Evolutionary conservation across 2,329 filamentous ascomycete species (phyloP).

Genomic region (Cercospora sp.): DNA sequence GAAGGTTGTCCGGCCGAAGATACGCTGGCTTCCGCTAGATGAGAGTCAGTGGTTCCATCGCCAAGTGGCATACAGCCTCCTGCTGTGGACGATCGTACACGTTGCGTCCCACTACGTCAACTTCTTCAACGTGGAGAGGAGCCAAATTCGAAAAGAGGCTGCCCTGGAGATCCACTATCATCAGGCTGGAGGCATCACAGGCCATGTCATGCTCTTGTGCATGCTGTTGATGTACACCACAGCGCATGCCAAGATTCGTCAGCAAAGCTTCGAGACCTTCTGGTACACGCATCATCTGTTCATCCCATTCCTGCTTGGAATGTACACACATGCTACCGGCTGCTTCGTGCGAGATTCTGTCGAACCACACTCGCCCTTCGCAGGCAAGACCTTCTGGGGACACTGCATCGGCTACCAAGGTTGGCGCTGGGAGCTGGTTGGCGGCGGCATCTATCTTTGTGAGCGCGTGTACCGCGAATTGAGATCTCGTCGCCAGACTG

Average conservation of each 20-base stretch:
- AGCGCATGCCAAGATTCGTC: slow-evolving; percentile 86
- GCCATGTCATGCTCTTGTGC: slow-evolving; percentile 97
- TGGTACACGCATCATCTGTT: slow-evolving; percentile 99
- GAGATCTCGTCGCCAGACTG: slow-evolving; percentile 75
- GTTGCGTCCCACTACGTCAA: slow-evolving; percentile 88
- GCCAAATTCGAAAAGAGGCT: slow-evolving; percentile 74
- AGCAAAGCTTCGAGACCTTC: slow-evolving; percentile 97
- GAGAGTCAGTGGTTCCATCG: slow-evolving; percentile 97
- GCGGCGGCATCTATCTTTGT: slow-evolving; percentile 78
- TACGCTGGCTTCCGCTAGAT: slow-evolving; percentile 87
- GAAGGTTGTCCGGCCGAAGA: slow-evolving; percentile 78
- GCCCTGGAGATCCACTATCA: slow-evolving; percentile 91
- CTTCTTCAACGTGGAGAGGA: slow-evolving; percentile 92
- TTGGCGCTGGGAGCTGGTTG: slow-evolving; percentile 94
- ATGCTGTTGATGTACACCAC: slow-evolving; percentile 99
- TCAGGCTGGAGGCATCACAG: slow-evolving; percentile 86
- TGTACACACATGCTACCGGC: slow-evolving; percentile 93
- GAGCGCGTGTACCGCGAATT: slow-evolving; percentile 93
- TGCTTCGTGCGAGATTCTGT: slow-evolving; percentile 90
- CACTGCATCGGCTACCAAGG: slow-evolving; percentile 95
- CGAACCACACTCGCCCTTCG: slow-evolving; percentile 77
- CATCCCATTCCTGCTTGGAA: slow-evolving; percentile 85
- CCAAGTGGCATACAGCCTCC: slow-evolving; percentile 85
- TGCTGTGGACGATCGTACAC: slow-evolving; percentile 79
- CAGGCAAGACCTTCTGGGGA: slow-evolving; percentile 76